Percentiles rank a stretch among this genome's conserved stretches.
These are phyloP conservation scores for Podospora conica DNA, from an alignment of 495 filamentous ascomycete species.

Conservation along the genomic window DNA sequence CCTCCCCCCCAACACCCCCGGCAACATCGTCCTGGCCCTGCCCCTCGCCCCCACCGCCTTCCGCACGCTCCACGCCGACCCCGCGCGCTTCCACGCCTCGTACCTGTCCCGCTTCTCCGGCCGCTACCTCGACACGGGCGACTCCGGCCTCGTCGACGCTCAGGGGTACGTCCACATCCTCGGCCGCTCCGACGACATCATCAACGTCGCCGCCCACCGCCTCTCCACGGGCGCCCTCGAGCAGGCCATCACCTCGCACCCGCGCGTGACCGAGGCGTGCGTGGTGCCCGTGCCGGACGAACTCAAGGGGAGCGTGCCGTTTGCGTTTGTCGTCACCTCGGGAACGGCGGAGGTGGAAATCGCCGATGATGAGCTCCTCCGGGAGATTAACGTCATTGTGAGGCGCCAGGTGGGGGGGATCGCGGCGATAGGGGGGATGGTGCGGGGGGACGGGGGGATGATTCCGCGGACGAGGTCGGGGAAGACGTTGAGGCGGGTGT, in stretches of 20 bases:
- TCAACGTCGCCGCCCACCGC: conserved; percentile 90
- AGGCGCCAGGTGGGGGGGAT: conserved; percentile 85
- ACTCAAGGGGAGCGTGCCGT: conserved; percentile 84
- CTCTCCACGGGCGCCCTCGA: conserved; percentile 87
- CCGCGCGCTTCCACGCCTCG: conserved; percentile 71
- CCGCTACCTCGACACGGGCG: conserved; percentile 82
- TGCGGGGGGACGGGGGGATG: conserved; percentile 72
- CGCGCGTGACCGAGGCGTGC: conserved; percentile 69
- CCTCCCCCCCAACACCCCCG: conserved; percentile 64
- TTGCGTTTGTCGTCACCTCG: conserved; percentile 68
- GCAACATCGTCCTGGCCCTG: conserved; percentile 79
- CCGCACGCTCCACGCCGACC: conserved; percentile 76
- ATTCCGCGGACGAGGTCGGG: conserved; percentile 84
- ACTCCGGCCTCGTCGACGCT: conserved; percentile 77
- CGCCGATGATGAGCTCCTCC: conserved; percentile 39
- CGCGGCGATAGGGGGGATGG: conserved; percentile 74
- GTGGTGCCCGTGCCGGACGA: conserved; percentile 79
- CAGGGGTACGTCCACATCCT: conserved; percentile 84
- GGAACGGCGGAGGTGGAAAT: conserved; percentile 26
- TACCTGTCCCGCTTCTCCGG: conserved; percentile 77
- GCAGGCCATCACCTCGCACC: conserved; percentile 79
- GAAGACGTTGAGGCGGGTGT: conserved; percentile 78
- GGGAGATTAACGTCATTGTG: conserved; percentile 58
- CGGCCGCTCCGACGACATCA: conserved; percentile 79
- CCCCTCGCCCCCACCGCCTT: conserved; percentile 84